Evolutionary conservation across 2,329 filamentous ascomycete species (phyloP).

Genomic region (Arthrobotrys iridis): DNA sequence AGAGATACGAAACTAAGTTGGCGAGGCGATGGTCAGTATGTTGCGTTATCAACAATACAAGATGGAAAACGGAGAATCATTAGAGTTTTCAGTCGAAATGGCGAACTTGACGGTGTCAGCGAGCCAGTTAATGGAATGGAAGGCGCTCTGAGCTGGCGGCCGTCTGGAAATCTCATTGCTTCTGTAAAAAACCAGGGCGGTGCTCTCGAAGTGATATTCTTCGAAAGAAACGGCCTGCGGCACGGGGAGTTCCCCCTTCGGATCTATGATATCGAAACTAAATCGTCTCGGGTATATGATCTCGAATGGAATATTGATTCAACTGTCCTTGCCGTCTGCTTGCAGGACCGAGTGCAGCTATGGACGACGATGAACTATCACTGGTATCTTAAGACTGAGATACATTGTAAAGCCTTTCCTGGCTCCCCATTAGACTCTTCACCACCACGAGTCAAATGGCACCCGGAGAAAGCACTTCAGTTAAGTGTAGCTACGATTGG

Average conservation of each 20-base stretch:
- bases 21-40: slow-evolving; percentile 91
- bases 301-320: slow-evolving; percentile 93
- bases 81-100: slow-evolving; percentile 89
- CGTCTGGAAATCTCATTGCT: slow-evolving; percentile 89
- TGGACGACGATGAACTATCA: slow-evolving; percentile 99
- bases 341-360: slow-evolving; percentile 80
- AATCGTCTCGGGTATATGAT: slow-evolving; percentile 69
- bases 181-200: slow-evolving; percentile 77
- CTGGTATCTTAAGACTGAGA: slow-evolving; percentile 95
- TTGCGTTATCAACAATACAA: slow-evolving; percentile 85
- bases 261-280: slow-evolving; percentile 69
- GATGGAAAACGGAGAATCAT: slow-evolving; percentile 77
- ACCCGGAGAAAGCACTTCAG: slow-evolving; percentile 82
- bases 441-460: slow-evolving; percentile 68
- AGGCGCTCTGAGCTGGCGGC: slow-evolving; percentile 86
- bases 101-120: slow-evolving; percentile 88
- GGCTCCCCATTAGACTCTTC: not conserved
- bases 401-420: slow-evolving; percentile 61
- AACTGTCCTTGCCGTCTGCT: slow-evolving; percentile 83
- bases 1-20: slow-evolving; percentile 79
- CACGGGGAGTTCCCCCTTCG: slow-evolving; percentile 92
- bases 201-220: slow-evolving; percentile 86
- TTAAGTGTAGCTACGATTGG: slow-evolving; percentile 69
- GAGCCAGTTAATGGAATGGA: slow-evolving; percentile 96
- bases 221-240: slow-evolving; percentile 95